Evolutionary conservation across 2,329 filamentous ascomycete genomes (phyloP).

Genomic region (Ambrosiella xylebori): DNA sequence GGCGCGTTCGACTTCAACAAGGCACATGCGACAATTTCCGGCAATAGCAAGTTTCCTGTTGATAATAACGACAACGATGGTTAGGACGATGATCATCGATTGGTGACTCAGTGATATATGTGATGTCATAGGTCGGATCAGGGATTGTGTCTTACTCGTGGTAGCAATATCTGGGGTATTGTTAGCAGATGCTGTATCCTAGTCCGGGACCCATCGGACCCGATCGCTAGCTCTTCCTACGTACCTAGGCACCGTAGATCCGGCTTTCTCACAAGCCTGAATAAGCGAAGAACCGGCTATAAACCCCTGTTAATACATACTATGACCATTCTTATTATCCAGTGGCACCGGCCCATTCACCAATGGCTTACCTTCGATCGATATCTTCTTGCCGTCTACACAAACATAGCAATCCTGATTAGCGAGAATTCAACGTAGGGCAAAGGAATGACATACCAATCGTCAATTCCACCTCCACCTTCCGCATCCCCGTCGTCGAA

Average conservation of each 20-base stretch:
- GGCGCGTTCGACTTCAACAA: conserved; percentile 91
- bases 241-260: conserved; percentile 70
- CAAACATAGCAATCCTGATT: neutral
- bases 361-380: conserved; percentile 63
- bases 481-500: conserved; percentile 58
- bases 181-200: conserved; percentile 9
- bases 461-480: conserved; percentile 90
- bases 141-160: conserved; percentile 55
- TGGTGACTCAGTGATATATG: conserved; percentile 12
- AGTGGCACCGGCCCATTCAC: conserved; percentile 14
- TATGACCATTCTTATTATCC: neutral
- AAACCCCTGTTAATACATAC: conserved; percentile 15
- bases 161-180: conserved; percentile 68
- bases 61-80: conserved; percentile 11
- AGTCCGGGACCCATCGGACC: conserved; percentile 4
- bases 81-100: neutral
- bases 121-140: conserved; percentile 14
- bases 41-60: conserved; percentile 91
- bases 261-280: conserved; percentile 97
- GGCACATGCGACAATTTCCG: conserved; percentile 98
- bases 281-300: conserved; percentile 91
- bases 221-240: conserved; percentile 16
- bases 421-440: conserved; percentile 19
- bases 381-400: conserved; percentile 91
- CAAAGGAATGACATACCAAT: conserved; percentile 42